A percentile compares a stretch with the other conserved stretches of the same genome.
These are phyloP conservation scores for Thraustochytrium sp. DNA, from an alignment of 352 stramenopile genomes.

Conservation along the genomic window DNA sequence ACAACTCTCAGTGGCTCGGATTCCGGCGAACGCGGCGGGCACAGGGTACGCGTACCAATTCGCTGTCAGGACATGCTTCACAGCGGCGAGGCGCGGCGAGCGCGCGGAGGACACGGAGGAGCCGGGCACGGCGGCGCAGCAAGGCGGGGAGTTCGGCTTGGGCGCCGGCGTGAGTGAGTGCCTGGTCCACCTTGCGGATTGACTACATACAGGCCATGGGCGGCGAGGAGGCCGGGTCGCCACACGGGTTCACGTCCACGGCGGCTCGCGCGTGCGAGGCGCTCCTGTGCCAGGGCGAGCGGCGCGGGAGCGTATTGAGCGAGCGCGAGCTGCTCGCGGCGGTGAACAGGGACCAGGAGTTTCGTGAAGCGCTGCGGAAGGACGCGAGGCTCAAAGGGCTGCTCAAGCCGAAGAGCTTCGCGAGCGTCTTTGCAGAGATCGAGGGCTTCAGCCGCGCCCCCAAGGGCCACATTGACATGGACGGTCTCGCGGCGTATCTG, in stretches of 20 bases:
- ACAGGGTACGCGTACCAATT: no score
- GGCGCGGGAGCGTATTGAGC: background rate
- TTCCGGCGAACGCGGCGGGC: no score
- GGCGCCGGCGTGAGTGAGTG: no score
- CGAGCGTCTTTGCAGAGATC: background rate
- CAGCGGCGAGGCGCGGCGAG: no score
- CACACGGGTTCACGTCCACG: background rate
- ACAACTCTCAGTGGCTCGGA: no score
- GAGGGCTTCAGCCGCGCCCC: background rate
- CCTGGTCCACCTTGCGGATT: no score
- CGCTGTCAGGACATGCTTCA: no score
- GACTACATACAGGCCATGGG: no score
- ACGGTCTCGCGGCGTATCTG: background rate
- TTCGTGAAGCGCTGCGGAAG: background rate
- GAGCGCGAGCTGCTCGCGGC: background rate
- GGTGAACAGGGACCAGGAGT: background rate
- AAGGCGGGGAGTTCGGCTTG: no score
- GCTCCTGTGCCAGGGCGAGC: background rate
- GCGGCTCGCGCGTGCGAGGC: background rate
- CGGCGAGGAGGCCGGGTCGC: no score
- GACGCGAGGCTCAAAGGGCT: background rate
- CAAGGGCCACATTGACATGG: background rate
- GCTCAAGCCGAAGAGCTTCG: background rate
- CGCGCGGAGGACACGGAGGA: no score
- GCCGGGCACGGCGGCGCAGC: no score